Evolutionary conservation across 192 early-diverging fungal genomes (phyloP), one percentile per base, ranked within the genome.

Genomic region (Gigaspora rosea): DNA sequence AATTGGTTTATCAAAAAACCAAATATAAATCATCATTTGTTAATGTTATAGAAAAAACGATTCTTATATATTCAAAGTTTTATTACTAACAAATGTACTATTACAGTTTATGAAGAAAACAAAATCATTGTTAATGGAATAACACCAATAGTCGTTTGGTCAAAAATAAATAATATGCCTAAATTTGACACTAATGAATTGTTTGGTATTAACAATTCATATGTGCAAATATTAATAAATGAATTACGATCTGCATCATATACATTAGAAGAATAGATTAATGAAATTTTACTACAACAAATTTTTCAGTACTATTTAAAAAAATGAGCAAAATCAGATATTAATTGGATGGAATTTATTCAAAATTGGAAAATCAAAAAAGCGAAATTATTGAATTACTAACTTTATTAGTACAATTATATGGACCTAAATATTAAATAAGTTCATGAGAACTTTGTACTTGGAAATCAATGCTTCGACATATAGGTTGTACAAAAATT

Each of bases 341-440:
- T 65, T 22, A 65, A 65, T 65, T 50, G 49, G 49, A 50, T 50
- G n/a, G n/a, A n/a, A n/a, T n/a, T n/a, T n/a, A n/a, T n/a, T n/a
- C n/a, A n/a, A n/a, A n/a, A n/a, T n/a, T 6, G 63, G 16, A 36
- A 46, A 36, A 46, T 65, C 63, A 65, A 46, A 33, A 46, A 36
- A 65, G 35, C n/a, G 36, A 65, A 46, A 65, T 65, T 65, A 65
- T 65, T 65, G 63, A 65, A 46, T 46, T 65, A 36, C 63, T 2
- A 65, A 46, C 35, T 46, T 12, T 5, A 18, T 46, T 65, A 13
- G 16, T 16, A 2, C 36, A 46, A 18, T 11, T 65, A 46, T 65
- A 65, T 65, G 11, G 2, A 16, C 22, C 63, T 46, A 7, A 65
- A 13, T 41, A 65, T 65, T 11, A 46, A 46, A 46, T 65, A 16